Base-by-base conservation (phyloP, 2,329 filamentous ascomycete genomes). In the Diaporthe sp. region DNA sequence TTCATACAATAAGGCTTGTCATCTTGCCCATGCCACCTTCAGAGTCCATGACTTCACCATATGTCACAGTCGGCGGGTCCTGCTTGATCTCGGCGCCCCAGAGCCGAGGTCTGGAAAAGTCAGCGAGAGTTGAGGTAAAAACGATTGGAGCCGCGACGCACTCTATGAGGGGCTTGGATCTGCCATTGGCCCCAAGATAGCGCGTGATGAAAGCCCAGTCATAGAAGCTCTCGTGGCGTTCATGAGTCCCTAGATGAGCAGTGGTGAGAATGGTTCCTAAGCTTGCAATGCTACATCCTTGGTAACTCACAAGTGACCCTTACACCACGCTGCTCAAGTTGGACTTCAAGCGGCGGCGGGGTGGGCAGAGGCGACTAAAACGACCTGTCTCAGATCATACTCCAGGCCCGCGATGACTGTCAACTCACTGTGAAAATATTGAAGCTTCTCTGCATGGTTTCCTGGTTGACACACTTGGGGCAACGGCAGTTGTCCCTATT, bases 401-500 rank as follows among this genome's bases (percentile, higher is more conserved):
- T 53, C n/a, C 74, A 74, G 17, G 28, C 53, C 9, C 37, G 53
- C 34, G 49, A 60, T 77, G 58, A 61, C 70, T 68, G 67, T 71
- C 53, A 71, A 76, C n/a, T 73, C 67, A 94, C 91, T 74, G 88
- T 86, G 79, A 94, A 94, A 0, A 92, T 94, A 79, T 95, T 89
- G 73, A 94, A 87, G 70, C 90, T 89, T 37, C 93, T 87, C 83
- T 96, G 94, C 82, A 88, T 91, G 6, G 94, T 96, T 76, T 92
- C 90, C 74, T 90, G 89, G 82, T 95, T 92, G 34, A 94, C 87
- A 81, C 94, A 95, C 76, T 85, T 82, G 1, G 83, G 79, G 81
- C 94, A 96, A 75, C 91, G 92, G 80, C 94, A 96, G 80, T 94
- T 93, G 79, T 95, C 94, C 77, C 93, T 92, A 19, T 28, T 19